Base-by-base conservation (phyloP, 768 basidiomycete species). In the Glaciozyma martinii region DNA sequence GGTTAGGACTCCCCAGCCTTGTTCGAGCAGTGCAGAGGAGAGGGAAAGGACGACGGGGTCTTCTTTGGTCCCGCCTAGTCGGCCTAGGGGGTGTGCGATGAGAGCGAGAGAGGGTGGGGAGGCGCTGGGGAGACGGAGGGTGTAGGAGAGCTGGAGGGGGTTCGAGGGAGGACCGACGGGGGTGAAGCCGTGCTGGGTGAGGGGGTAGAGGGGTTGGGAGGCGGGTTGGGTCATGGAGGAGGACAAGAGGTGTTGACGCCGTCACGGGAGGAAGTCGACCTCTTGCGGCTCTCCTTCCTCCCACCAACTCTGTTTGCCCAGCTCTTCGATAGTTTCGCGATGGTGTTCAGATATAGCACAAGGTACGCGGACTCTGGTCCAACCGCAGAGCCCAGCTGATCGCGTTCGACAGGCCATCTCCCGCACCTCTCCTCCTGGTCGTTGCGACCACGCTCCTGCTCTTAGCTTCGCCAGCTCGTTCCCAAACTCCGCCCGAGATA, bases 71-170 rank as follows among this genome's bases (percentile, higher is more conserved):
- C 67, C 67, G 5, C 67, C 67, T 5, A 68, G 56, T 0, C 67
- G 49, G 3, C 67, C 61, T 29, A 16, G 65, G 0, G 67, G 67
- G 27, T 68, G 67, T 0, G 67, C 63, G 25, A 68, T 55, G 54
- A 68, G 56, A 3, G 67, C 67, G 2, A 61, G 56, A 3, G 46
- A 12, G 19, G 40, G n/a, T 18, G 37, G 12, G 8, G 46, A 3
- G 15, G 30, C 29, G 21, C 23, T 2, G 0, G 67, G 60, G 19
- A 16, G 43, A 10, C 52, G 54, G 12, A 62, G 56, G 8, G 27
- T 5, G 43, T 60, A 65, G 13, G 63, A 10, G 53, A 68, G 60
- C 1, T 33, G 33, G 33, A 33, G 33, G 33, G 33, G n/a, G n/a
- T n/a, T n/a, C n/a, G n/a, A 33, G 37, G 37, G 15, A 13, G 37